Evolutionary conservation across 1,284 basidiomycete genomes (phyloP).

Genomic region (Heterobasidion occidentale): DNA sequence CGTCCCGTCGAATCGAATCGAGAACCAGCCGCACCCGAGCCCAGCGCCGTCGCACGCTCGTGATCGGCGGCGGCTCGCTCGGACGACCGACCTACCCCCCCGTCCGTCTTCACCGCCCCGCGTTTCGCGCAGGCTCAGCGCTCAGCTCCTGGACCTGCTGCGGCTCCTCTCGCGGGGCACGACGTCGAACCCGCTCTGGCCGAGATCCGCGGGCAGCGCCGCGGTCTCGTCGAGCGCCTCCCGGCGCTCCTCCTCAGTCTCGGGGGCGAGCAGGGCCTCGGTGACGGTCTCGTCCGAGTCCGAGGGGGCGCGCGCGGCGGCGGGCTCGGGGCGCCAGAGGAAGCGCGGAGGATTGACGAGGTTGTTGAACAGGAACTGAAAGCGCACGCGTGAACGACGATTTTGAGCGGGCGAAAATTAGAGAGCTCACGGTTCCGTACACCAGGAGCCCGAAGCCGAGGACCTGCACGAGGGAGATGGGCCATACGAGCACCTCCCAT

Average conservation of each 20-base stretch:
- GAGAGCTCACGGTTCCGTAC: constrained; percentile 23
- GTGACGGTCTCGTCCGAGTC: constrained; percentile 38
- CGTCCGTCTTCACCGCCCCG: neutral
- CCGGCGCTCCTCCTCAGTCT: constrained; percentile 24
- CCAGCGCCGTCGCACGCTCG: too few species aligned
- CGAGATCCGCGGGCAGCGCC: constrained; percentile 62
- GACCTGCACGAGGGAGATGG: constrained; percentile 82
- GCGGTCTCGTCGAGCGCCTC: constrained; percentile 64
- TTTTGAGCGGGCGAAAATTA: neutral
- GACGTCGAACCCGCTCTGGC: constrained; percentile 65
- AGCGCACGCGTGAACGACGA: neutral
- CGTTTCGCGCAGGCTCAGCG: too few species aligned
- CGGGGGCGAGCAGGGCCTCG: constrained; percentile 22
- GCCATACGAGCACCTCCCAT: constrained; percentile 87
- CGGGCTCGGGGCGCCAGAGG: constrained; percentile 31
- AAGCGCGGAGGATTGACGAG: constrained; percentile 58
- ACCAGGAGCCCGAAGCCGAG: constrained; percentile 87
- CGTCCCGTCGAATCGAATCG: too few species aligned
- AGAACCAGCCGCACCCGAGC: too few species aligned
- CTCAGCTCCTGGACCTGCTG: too few species aligned
- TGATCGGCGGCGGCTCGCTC: neutral
- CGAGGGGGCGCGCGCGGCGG: constrained; percentile 19
- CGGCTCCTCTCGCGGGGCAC: constrained; percentile 29
- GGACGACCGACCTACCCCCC: neutral
- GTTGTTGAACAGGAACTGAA: constrained; percentile 68